These are phyloP conservation scores for Entelexis sorbosivorans DNA, from an alignment of 1,139 yeast genomes.

Conservation along the genomic window DNA sequence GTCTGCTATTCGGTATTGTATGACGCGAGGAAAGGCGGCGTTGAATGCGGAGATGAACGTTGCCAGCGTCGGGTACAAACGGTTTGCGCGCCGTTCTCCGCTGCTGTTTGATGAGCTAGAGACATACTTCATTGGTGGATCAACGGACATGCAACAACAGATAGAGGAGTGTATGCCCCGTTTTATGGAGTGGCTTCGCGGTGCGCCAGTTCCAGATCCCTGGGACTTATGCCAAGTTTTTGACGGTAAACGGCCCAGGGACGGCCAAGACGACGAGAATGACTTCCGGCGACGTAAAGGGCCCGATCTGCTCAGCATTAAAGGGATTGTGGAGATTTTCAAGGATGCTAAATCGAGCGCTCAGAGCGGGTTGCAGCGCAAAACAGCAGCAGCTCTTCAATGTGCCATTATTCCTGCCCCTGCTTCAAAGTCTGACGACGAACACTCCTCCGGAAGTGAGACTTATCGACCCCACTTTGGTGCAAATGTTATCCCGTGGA, in stretches of 20 bases:
- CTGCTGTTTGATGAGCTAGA: conserved; percentile 36
- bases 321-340: not conserved
- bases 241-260: not conserved
- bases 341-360: not conserved
- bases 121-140: conserved; percentile 43
- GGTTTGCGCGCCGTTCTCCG: conserved; percentile 36
- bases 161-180: conserved; percentile 33
- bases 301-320: not conserved
- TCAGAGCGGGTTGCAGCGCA: not conserved
- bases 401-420: not conserved
- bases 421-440: not conserved
- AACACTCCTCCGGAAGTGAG: not conserved
- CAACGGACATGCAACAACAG: conserved; percentile 37
- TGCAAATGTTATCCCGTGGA: conserved; percentile 12
- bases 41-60: conserved; percentile 35
- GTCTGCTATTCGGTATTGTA: conserved; percentile 31
- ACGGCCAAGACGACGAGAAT: not conserved
- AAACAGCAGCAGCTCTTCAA: not conserved
- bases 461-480: conserved; percentile 14
- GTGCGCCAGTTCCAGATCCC: conserved; percentile 29
- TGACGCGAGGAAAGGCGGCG: conserved; percentile 43
- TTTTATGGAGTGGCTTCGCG: conserved; percentile 36
- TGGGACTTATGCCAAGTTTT: conserved; percentile 38
- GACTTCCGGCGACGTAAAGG: not conserved
- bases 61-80: conserved; percentile 28